These are phyloP conservation scores for Colletotrichum tofieldiae DNA, from an alignment of 2,329 filamentous ascomycete species.

Conservation along the genomic window DNA sequence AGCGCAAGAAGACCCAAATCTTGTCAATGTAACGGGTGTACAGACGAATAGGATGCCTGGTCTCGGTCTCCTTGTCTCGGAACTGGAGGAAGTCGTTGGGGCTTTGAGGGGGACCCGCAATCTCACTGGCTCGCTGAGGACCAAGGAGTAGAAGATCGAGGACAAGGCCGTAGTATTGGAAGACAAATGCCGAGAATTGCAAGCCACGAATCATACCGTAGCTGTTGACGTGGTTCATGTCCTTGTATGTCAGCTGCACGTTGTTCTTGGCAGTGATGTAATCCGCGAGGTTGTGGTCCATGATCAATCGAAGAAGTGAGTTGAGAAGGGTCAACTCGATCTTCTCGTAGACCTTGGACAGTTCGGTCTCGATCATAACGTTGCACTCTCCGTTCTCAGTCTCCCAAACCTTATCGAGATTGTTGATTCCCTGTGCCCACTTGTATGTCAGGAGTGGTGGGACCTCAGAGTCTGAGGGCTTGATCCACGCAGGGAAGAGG, in stretches of 20 bases:
- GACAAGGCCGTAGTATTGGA: constrained; percentile 98
- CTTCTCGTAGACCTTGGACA: constrained; percentile 99
- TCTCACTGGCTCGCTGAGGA: constrained; percentile 96
- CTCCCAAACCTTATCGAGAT: constrained; percentile 95
- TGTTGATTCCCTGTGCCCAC: constrained; percentile 99
- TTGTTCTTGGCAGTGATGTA: constrained; percentile 99
- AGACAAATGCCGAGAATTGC: constrained; percentile 98
- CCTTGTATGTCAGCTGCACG: constrained; percentile 98
- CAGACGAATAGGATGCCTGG: constrained; percentile 94
- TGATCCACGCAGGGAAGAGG: constrained; percentile 98
- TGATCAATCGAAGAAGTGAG: constrained; percentile 91
- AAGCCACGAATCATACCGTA: constrained; percentile 98
- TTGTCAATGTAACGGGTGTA: constrained; percentile 98
- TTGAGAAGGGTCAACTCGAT: constrained; percentile 97
- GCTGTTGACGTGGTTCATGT: constrained; percentile 99
- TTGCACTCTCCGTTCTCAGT: constrained; percentile 95
- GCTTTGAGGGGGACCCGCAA: constrained; percentile 92
- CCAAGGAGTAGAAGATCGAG: constrained; percentile 93
- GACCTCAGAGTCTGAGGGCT: constrained; percentile 97
- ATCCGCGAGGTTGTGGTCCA: constrained; percentile 99
- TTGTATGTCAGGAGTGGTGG: constrained; percentile 96
- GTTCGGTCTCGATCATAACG: constrained; percentile 97
- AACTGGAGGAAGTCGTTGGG: constrained; percentile 99
- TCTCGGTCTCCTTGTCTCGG: constrained; percentile 92
- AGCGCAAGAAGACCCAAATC: constrained; percentile 98